Conservation (phyloP, 495 filamentous ascomycete species). For the Daldinia vernicosa region DNA sequence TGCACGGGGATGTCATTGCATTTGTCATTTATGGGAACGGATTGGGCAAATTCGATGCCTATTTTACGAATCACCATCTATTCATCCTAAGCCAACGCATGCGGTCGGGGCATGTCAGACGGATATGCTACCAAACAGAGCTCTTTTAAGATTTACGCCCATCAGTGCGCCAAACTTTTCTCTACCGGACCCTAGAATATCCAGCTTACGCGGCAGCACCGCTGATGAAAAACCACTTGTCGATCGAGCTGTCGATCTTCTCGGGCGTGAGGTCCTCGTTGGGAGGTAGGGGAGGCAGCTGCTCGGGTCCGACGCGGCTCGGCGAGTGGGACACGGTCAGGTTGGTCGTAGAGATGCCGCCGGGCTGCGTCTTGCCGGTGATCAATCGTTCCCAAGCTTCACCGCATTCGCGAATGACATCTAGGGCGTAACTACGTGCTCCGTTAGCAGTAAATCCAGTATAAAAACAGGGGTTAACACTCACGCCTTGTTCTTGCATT, state of each 20-base stretch:
- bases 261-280: conserved; percentile 82
- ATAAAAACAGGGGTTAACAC: conserved; percentile 21
- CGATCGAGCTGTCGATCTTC: conserved; percentile 93
- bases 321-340: conserved; percentile 72
- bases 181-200: conserved; percentile 36
- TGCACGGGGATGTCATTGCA: background rate
- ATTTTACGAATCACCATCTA: conserved; percentile 9
- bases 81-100: conserved; percentile 21
- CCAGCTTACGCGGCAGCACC: conserved; percentile 82
- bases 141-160: conserved; percentile 22
- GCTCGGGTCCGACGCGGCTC: conserved; percentile 68
- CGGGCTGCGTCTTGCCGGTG: conserved; percentile 79
- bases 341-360: conserved; percentile 85
- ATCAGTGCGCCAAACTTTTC: conserved; percentile 34
- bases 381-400: conserved; percentile 98
- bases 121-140: conserved; percentile 20
- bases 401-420: conserved; percentile 92
- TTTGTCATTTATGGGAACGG: background rate
- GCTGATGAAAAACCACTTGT: conserved; percentile 99
- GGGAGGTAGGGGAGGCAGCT: conserved; percentile 75
- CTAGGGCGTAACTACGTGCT: conserved; percentile 77
- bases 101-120: conserved; percentile 2
- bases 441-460: conserved; percentile 37
- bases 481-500: conserved; percentile 99
- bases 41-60: background rate